Conservation (phyloP, 768 basidiomycete genomes). For the Fomitopsis pulvina region DNA sequence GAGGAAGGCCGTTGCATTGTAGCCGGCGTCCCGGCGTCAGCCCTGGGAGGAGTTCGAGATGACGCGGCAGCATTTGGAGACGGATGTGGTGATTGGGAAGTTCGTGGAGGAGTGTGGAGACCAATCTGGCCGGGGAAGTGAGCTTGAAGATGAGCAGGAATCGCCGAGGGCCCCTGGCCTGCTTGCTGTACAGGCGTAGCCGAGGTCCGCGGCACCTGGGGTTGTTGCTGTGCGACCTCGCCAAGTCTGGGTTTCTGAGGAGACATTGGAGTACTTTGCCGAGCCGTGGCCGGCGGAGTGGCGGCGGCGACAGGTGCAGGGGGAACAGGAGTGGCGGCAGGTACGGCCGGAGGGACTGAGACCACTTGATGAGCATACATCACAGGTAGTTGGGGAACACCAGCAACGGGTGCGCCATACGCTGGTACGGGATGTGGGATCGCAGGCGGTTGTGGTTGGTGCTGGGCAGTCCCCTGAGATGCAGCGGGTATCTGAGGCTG, state of each 20-base stretch:
- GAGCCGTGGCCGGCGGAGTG: constrained; percentile 2
- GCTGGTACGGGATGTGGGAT: not conserved
- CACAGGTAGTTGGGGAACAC: not conserved
- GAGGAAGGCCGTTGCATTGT: not conserved
- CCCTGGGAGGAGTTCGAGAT: not conserved
- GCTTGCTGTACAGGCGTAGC: constrained; percentile 15
- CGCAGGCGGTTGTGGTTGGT: no score
- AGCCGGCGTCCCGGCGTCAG: constrained; percentile 1
- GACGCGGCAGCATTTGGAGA: constrained; percentile 8
- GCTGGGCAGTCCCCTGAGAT: no score
- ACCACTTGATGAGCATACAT: not conserved
- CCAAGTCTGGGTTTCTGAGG: constrained; percentile 7
- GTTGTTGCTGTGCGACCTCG: constrained; percentile 5
- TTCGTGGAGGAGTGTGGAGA: constrained; percentile 10
- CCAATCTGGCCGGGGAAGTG: constrained; percentile 10
- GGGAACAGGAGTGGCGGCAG: not conserved
- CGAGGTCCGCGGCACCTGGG: constrained; percentile 10
- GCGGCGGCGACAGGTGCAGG: constrained; percentile 2
- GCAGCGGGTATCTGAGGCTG: not conserved
- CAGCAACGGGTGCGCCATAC: not conserved
- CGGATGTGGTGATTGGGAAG: constrained; percentile 12
- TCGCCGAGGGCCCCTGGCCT: constrained; percentile 12
- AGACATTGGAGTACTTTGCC: constrained; percentile 1
- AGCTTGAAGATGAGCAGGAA: constrained; percentile 19
- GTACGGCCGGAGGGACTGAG: not conserved